These are phyloP conservation scores for Peltaster fructicola DNA, from an alignment of 2,329 filamentous ascomycete genomes.

Conservation along the genomic window DNA sequence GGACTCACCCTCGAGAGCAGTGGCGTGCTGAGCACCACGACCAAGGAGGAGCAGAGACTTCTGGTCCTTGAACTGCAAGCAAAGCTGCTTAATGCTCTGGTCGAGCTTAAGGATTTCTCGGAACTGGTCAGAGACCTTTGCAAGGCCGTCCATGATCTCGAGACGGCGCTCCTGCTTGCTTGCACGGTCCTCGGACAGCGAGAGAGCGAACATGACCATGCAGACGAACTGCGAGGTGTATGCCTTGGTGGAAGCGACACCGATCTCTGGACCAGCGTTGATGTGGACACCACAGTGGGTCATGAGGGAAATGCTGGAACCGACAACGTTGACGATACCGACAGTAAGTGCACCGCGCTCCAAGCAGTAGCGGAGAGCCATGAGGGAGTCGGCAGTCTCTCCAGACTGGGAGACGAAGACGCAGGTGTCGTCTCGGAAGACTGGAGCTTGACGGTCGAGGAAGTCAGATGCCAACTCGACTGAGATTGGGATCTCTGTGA, in stretches of 20 bases:
- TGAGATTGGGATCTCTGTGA: slow-evolving; percentile 92
- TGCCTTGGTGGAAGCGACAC: slow-evolving; percentile 96
- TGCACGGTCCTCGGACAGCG: slow-evolving; percentile 85
- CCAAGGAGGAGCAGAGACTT: slow-evolving; percentile 89
- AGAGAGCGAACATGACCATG: slow-evolving; percentile 99
- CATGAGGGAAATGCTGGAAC: slow-evolving; percentile 93
- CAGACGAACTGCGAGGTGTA: slow-evolving; percentile 99
- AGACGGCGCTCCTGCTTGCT: slow-evolving; percentile 83
- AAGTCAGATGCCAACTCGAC: slow-evolving; percentile 97
- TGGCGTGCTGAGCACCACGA: slow-evolving; percentile 90
- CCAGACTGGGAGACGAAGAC: slow-evolving; percentile 98
- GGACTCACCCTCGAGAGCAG: slow-evolving; percentile 63
- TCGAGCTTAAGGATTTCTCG: slow-evolving; percentile 81
- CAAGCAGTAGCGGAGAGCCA: slow-evolving; percentile 94
- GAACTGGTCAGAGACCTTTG: slow-evolving; percentile 79
- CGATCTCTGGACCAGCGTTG: slow-evolving; percentile 96
- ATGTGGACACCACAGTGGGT: slow-evolving; percentile 99
- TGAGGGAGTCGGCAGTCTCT: slow-evolving; percentile 91
- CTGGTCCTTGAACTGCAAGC: slow-evolving; percentile 88
- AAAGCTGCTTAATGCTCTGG: slow-evolving; percentile 85
- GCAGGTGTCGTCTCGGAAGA: slow-evolving; percentile 98
- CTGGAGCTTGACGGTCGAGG: slow-evolving; percentile 85
- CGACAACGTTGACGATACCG: slow-evolving; percentile 96
- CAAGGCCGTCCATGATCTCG: slow-evolving; percentile 90
- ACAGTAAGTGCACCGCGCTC: slow-evolving; percentile 95